Base-by-base conservation (phyloP, 139 green algal species). In the Yamagishiella unicocca region DNA sequence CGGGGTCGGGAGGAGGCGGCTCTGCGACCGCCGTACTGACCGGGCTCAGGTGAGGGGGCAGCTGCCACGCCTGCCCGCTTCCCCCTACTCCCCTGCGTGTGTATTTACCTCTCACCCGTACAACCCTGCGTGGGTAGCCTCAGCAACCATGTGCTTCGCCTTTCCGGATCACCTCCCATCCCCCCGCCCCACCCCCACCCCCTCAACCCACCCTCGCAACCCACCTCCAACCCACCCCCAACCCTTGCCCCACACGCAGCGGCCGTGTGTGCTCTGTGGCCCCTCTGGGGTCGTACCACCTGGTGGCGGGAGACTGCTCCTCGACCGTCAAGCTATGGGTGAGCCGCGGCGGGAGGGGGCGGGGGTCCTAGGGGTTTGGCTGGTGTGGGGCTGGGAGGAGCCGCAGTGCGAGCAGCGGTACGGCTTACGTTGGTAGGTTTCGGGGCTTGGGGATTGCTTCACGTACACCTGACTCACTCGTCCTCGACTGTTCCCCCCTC, bases 301-400 rank as follows among this genome's bases (percentile, higher is more conserved):
- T 86, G 64, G 43, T 37, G n/a, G 80, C 80, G 0, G 80, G 80
- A 27, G 80, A 86, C 62, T 86, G 80, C 80, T 86, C 80, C 80
- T 86, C 80, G 43, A 68, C 80, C 31, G 31, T 86, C 43, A 86
- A 86, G 80, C 31, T 77, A 33, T 86, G 80, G 80, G 80, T 86
- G 80, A 77, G 80, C n/a, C n/a, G n/a, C n/a, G n/a, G n/a, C n/a
- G n/a, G n/a, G n/a, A n/a, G n/a, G n/a, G n/a, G n/a, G n/a, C n/a
- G n/a, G n/a, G n/a, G n/a, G n/a, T n/a, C n/a, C n/a, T n/a, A n/a
- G n/a, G n/a, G n/a, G n/a, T n/a, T n/a, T n/a, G n/a, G n/a, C n/a
- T n/a, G n/a, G n/a, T n/a, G n/a, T n/a, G n/a, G n/a, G n/a, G n/a
- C n/a, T n/a, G n/a, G n/a, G n/a, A n/a, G n/a, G n/a, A n/a, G n/a